Evolutionary conservation across 768 basidiomycete genomes (phyloP).

Genomic region (Sporobolomyces pararoseus): DNA sequence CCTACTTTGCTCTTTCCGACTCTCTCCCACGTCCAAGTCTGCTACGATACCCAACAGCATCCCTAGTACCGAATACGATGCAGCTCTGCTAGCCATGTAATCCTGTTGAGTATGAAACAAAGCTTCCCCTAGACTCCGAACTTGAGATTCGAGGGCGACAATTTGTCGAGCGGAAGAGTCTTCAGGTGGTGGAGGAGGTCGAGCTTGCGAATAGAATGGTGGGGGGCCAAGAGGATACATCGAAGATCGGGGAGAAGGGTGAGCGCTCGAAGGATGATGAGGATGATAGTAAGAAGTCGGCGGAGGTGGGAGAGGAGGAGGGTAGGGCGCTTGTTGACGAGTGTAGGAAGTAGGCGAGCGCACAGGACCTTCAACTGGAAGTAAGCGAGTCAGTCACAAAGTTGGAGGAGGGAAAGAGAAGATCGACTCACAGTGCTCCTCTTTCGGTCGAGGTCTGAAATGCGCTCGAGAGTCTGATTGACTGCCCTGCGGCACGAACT

Average conservation of each 20-base stretch:
- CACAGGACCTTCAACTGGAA: neutral
- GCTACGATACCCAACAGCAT: constrained; percentile 19
- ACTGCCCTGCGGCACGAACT: constrained; percentile 12
- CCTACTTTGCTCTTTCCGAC: constrained; percentile 18
- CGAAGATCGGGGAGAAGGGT: neutral
- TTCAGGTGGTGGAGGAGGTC: neutral
- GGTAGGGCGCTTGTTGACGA: neutral
- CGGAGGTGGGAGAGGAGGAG: neutral
- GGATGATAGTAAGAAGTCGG: neutral
- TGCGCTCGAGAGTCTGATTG: neutral
- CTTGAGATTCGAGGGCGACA: constrained; percentile 8
- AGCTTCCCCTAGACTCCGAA: constrained; percentile 15
- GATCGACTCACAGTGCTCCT: constrained; percentile 2
- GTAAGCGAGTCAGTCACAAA: neutral
- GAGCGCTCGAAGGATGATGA: neutral
- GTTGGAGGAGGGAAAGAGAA: no score
- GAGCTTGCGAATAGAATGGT: neutral
- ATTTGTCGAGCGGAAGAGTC: neutral
- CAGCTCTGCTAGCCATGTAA: neutral
- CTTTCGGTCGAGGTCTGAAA: neutral
- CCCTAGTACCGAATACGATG: constrained; percentile 12
- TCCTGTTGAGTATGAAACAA: constrained; percentile 25
- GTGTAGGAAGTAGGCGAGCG: neutral
- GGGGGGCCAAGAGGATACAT: neutral
- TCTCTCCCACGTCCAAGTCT: constrained; percentile 1